Evolutionary conservation across 2,329 filamentous ascomycete genomes (phyloP), one percentile per base, ranked within the genome.

Genomic region (Fusarium sp.): DNA sequence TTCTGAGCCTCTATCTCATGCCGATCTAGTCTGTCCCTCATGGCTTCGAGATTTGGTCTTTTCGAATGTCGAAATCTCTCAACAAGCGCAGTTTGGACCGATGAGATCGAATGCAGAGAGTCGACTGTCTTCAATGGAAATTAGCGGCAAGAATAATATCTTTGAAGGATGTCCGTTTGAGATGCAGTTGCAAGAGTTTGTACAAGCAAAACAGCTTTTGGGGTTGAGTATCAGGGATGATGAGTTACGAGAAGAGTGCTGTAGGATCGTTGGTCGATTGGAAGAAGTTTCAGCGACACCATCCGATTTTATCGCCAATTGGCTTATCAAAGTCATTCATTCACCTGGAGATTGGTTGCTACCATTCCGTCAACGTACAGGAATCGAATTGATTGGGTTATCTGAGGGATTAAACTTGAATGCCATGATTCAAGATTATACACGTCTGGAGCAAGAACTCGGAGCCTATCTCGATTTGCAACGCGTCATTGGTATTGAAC

Each of bases 81-180:
- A 69, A 6, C 69, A 66, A 20, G 78, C 78, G 1, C 75, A 73
- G 12, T 70, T 79, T 10, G 70, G 71, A 5, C 76, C 77, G 0
- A 61, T 79, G 53, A 37, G 77, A 10, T 73, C 76, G 0, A 52
- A 72, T 2, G 61, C 69, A 2, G 77, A 79, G 48, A 64, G 71
- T 7, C 71, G 77, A 3, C 56, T 79, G 2, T 67, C 62, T 0
- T 63, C 70, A 0, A 57, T 78, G 12, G 68, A 65, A 18, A 78
- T 79, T 5, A 78, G 75, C 3, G 78, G 77, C 1, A 78, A 79
- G 52, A 60, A 75, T 0, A 73, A 72, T 6, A 72, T 79, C 0
- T 80, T 80, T 8, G 76, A 79, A 6, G 56, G 59, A 0, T 80
- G 78, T 53, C 69, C 73, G 3, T 74, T 80, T 1, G 78, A 80